These are phyloP conservation scores for Prototheca stagnorum DNA, from an alignment of 163 green algal genomes.

Conservation along the genomic window DNA sequence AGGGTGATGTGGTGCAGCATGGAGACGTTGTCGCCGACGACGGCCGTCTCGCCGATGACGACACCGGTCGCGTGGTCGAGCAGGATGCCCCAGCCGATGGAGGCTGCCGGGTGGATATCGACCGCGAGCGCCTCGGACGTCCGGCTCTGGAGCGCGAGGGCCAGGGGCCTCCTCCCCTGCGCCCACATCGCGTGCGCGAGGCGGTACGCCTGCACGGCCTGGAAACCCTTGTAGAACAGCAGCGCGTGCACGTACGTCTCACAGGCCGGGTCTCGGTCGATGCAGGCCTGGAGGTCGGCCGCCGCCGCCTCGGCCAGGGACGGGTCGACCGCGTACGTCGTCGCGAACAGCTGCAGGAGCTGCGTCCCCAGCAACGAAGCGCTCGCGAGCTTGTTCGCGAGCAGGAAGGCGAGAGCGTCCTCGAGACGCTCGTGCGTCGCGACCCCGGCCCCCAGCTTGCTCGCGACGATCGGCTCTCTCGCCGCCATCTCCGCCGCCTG, in stretches of 20 bases:
- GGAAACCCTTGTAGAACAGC: constrained; percentile 44
- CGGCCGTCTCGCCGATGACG: constrained; percentile 90
- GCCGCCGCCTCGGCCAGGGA: constrained; percentile 34
- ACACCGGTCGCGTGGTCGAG: constrained; percentile 92
- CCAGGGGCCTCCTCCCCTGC: constrained; percentile 56
- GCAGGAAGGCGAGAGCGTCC: constrained; percentile 55
- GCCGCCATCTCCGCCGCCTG: background rate
- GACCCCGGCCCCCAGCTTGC: constrained; percentile 58
- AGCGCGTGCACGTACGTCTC: constrained; percentile 66
- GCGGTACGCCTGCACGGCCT: constrained; percentile 69
- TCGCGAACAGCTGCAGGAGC: constrained; percentile 56
- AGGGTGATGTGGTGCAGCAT: constrained; percentile 94
- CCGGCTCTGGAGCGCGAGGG: constrained; percentile 70
- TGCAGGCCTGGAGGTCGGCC: constrained; percentile 66
- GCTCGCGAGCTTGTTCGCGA: constrained; percentile 79
- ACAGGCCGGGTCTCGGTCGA: constrained; percentile 89
- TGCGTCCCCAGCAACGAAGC: constrained; percentile 65
- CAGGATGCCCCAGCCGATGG: constrained; percentile 66
- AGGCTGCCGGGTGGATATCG: constrained; percentile 89
- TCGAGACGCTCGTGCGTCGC: constrained; percentile 52
- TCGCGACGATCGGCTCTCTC: constrained; percentile 54
- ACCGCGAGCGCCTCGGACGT: constrained; percentile 73
- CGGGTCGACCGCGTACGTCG: constrained; percentile 43
- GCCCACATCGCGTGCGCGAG: constrained; percentile 80
- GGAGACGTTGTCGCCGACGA: constrained; percentile 86